phyloP scores from a whole-genome alignment of 2,329 filamentous ascomycete species.

The Samsoniella hepiali region DNA sequence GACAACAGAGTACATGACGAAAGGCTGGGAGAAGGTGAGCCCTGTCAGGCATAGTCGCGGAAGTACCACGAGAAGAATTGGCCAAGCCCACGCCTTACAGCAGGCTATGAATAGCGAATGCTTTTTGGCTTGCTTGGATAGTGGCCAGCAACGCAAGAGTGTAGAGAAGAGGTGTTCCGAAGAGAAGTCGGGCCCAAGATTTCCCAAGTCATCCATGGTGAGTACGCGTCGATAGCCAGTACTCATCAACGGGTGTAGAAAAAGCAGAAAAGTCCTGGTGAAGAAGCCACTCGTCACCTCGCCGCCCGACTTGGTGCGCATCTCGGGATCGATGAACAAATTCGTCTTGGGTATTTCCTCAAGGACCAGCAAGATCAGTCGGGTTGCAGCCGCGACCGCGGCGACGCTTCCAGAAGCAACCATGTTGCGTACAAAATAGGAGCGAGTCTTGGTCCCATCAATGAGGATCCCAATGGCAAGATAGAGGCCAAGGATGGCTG shows the following conservation, averaged over 20 bases:
- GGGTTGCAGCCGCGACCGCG: not conserved
- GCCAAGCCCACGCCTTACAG: slow-evolving; percentile 24
- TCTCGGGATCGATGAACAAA: not conserved
- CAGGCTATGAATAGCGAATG: slow-evolving; percentile 17
- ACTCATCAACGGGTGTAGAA: not conserved
- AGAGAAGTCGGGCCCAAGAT: not conserved
- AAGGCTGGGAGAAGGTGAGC: not conserved
- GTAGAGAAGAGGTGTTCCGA: not conserved
- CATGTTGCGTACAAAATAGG: not conserved
- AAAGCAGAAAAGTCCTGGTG: not conserved
- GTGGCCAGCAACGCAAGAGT: not conserved
- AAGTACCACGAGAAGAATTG: not conserved
- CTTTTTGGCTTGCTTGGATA: too few relatives aligned
- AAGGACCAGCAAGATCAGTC: not conserved
- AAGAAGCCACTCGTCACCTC: not conserved
- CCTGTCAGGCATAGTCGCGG: not conserved
- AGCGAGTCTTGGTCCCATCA: not conserved
- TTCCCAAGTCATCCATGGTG: not conserved
- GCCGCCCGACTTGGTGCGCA: not conserved
- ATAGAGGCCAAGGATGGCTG: not conserved
- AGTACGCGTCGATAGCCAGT: not conserved
- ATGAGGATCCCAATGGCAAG: not conserved
- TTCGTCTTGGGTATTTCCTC: not conserved
- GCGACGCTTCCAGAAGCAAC: not conserved
- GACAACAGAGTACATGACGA: slow-evolving; percentile 8